Evolutionary conservation across 2,329 filamentous ascomycete species (phyloP).

Genomic region (Alternaria sp.): DNA sequence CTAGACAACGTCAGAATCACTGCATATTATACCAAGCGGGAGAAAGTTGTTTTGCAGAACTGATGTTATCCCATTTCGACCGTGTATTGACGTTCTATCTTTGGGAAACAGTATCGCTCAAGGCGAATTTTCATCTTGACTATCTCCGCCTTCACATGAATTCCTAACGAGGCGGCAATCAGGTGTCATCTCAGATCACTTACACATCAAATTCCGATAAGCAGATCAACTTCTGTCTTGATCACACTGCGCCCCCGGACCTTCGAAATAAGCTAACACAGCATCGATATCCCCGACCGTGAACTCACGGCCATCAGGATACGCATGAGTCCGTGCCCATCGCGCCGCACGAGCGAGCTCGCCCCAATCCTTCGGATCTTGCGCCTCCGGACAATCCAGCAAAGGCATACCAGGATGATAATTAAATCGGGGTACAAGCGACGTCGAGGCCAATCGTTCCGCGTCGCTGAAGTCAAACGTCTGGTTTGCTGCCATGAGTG

Average conservation of each 20-base stretch:
- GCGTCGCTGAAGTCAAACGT: not conserved
- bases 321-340: not conserved
- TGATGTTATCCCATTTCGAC: not conserved
- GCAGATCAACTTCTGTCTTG: not conserved
- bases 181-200: not conserved
- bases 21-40: not conserved
- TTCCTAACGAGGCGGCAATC: not conserved
- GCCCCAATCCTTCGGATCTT: not conserved
- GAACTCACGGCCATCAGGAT: not conserved
- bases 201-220: not conserved
- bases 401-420: not conserved
- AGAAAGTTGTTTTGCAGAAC: not conserved
- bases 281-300: not conserved
- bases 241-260: not conserved
- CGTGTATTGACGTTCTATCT: not conserved
- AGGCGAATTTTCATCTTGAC: not conserved
- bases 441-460: not conserved
- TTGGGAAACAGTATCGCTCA: not conserved
- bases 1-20: not conserved
- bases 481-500: constrained; percentile 4
- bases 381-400: not conserved
- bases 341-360: not conserved
- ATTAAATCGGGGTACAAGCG: not conserved
- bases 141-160: not conserved
- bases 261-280: not conserved